Evolutionary conservation across 2,329 filamentous ascomycete species (phyloP).

Genomic region (Exophiala sideris): DNA sequence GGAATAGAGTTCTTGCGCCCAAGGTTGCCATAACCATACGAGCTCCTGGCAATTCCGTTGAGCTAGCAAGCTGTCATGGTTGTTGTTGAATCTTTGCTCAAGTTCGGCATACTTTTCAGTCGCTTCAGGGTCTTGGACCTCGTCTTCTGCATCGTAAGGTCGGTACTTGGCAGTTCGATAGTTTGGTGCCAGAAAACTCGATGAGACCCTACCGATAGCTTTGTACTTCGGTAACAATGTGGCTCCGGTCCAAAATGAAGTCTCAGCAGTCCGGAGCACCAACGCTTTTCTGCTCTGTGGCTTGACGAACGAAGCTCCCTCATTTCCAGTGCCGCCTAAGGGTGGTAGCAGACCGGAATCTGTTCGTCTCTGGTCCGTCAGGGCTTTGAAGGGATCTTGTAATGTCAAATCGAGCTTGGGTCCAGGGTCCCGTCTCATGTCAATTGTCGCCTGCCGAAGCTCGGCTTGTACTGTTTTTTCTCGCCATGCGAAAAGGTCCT

Average conservation of each 20-base stretch:
- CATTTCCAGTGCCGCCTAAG: background rate
- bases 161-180: slow-evolving; percentile 22
- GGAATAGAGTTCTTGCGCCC: slow-evolving; percentile 13
- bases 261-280: slow-evolving; percentile 1
- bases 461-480: slow-evolving; percentile 12
- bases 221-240: slow-evolving; percentile 23
- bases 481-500: slow-evolving; percentile 10
- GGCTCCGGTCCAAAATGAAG: background rate
- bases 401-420: slow-evolving; percentile 6
- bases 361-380: slow-evolving; percentile 6
- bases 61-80: slow-evolving; percentile 12
- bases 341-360: too few relatives aligned
- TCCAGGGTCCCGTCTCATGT: slow-evolving; percentile 1
- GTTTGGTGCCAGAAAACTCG: slow-evolving; percentile 26
- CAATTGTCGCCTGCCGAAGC: slow-evolving; percentile 11
- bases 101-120: slow-evolving; percentile 20
- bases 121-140: slow-evolving; percentile 17
- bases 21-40: slow-evolving; percentile 22
- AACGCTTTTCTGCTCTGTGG: slow-evolving; percentile 6
- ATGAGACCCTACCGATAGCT: slow-evolving; percentile 22
- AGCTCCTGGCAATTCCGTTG: slow-evolving; percentile 22
- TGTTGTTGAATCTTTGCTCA: slow-evolving; percentile 15
- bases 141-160: slow-evolving; percentile 26
- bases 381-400: slow-evolving; percentile 10
- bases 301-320: background rate